Evolutionary conservation across 2,329 filamentous ascomycete genomes (phyloP), one percentile per base, ranked within the genome.

Genomic region (Colletotrichum graminicola): DNA sequence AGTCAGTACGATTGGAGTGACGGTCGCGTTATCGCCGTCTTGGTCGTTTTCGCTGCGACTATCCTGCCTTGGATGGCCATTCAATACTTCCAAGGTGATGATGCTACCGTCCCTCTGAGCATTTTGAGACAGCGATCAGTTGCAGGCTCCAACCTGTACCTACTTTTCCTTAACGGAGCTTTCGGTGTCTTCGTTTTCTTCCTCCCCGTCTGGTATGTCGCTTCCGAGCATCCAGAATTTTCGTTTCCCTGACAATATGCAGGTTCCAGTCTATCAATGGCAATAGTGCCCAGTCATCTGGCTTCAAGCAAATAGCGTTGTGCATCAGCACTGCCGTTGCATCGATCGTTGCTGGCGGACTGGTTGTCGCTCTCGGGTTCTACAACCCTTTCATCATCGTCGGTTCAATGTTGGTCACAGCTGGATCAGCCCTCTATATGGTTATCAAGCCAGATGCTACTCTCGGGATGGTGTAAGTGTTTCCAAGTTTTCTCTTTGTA

Each of bases 231-330:
- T 36, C 34, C 11, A 39, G 36, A 39, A 39, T 14, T 14, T 39
- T 14, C 11, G 36, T 39, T 39, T 14, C 36, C 2, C 36, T 39
- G 36, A 12, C 12, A 39, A 39, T 8, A 8, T 14, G 11, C 3
- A 60, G 57, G 57, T 85, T 85, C 76, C 83, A 84, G 73, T 80
- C 82, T 3, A 80, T 85, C 18, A 78, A 83, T 32, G 81, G 79
- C 12, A 79, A 79, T 29, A 77, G 75, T 3, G 80, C 84, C 0
- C 77, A 80, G 23, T 75, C 79, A 51, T 82, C 82, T 11, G 82
- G 82, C 3, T 79, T 84, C 36, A 78, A 78, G 21, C 82, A 80
- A 62, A 74, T 84, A 7, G 83, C 82, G 4, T 76, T 81, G 71
- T 78, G 84, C 11, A 75, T 84, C 10, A 77, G 77, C 0, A 76